Evolutionary conservation across 2,329 filamentous ascomycete species (phyloP), one percentile per base, ranked within the genome.

Genomic region (Pseudogymnoascus sp.): DNA sequence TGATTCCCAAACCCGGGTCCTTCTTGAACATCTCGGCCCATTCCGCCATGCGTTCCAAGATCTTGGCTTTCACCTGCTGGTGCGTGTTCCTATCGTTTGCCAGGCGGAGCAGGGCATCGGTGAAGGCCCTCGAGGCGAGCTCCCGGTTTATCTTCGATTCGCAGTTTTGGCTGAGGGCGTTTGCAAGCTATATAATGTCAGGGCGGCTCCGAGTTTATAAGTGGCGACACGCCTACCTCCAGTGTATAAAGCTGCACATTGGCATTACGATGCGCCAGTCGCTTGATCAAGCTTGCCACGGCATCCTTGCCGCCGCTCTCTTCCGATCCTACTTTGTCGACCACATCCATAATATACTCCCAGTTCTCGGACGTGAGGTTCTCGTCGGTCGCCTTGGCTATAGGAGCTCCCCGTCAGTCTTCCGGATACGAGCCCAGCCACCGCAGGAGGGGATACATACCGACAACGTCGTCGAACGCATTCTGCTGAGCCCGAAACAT

Each of bases 21-120:
- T 84, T 87, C 70, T 85, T 84, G 75, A 97, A 97, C 90, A 97
- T 96, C 71, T 95, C 90, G 64, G 89, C 87, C 95, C 95, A 99
- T 68, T 93, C 91, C 75, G 90, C 88, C 91, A 97, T 97, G 69
- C 93, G 87, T 80, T 97, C 93, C 64, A 97, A 78, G 68, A 99
- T 96, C 83, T 97, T 97, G 67, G 91, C 86, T 78, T 97, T 97
- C 74, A 99, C 95, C 76, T 96, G 91, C 73, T 89, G 88, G 76
- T 97, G 95, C 61, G 93, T 97, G 75, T 96, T 99, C 77, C 93
- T 85, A 76, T 99, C 95, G 78, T 88, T 91, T 67, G 95, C 93
- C 65, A 99, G 84, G 73, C 95, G 88, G 67, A 97, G 82, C 59
- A 99, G 81, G 65, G 93, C 91, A 74, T 99, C 95, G 68, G 95